Percentiles rank a stretch among this genome's conserved stretches.
Evolutionary conservation across 805 yeast species (phyloP).

Genomic region (Monosporozyma siamensis): DNA sequence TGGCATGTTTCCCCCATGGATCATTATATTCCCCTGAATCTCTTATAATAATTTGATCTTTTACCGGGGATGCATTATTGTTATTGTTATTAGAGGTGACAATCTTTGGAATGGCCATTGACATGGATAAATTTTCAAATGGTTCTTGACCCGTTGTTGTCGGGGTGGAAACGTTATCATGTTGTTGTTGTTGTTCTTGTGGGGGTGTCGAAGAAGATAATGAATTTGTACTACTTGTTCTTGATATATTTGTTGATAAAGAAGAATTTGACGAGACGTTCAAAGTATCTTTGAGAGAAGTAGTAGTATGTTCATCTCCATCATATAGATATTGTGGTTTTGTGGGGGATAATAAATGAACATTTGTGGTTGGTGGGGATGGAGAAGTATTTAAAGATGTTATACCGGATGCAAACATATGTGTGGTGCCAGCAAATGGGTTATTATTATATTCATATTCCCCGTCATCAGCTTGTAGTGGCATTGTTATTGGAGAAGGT

Average conservation of each 20-base stretch:
- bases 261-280: not conserved
- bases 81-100: not conserved
- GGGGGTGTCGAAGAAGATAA: not conserved
- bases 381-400: no score
- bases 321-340: slow-evolving; percentile 6
- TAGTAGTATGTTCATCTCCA: not conserved
- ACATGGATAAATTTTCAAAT: slow-evolving; percentile 23
- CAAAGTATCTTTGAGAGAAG: not conserved
- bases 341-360: not conserved
- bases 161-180: no score
- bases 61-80: not conserved
- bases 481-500: not conserved
- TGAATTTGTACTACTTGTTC: not conserved
- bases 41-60: slow-evolving; percentile 37
- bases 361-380: not conserved
- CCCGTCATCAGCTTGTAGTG: not conserved
- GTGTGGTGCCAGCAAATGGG: slow-evolving; percentile 32
- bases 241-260: not conserved
- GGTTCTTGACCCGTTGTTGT: slow-evolving; percentile 12
- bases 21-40: slow-evolving; percentile 87
- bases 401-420: slow-evolving; percentile 32
- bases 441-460: slow-evolving; percentile 32
- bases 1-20: slow-evolving; percentile 63
- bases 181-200: not conserved
- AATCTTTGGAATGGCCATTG: slow-evolving; percentile 13